phyloP scores from a whole-genome alignment of 805 yeast genomes.

The Torulaspora quercuum region DNA sequence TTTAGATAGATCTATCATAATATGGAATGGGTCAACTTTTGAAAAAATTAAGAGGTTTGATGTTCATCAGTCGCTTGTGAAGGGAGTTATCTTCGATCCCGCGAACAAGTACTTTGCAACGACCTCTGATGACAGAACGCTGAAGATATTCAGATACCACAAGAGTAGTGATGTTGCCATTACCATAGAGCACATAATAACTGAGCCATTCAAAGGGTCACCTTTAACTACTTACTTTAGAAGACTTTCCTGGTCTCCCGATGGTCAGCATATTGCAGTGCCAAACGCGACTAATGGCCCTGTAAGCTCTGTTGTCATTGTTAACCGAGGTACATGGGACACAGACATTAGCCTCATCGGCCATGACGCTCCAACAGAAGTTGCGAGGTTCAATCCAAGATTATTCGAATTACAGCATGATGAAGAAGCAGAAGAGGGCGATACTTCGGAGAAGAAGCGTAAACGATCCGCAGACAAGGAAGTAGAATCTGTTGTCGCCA shows the following conservation, averaged over 20 bases:
- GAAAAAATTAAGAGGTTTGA: constrained; percentile 82
- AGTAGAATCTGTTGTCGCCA: constrained; percentile 74
- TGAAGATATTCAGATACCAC: constrained; percentile 82
- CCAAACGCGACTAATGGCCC: constrained; percentile 87
- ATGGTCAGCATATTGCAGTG: constrained; percentile 80
- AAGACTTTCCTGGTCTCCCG: constrained; percentile 86
- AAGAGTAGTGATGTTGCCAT: constrained; percentile 71
- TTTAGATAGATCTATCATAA: constrained; percentile 83
- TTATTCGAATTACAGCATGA: constrained; percentile 42
- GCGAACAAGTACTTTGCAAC: constrained; percentile 98
- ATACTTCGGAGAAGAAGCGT: constrained; percentile 11
- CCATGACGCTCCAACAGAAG: constrained; percentile 83
- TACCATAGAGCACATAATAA: constrained; percentile 76
- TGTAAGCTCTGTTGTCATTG: constrained; percentile 66
- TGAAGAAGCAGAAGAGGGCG: constrained; percentile 10
- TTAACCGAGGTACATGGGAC: constrained; percentile 78
- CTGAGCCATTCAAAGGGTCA: constrained; percentile 81
- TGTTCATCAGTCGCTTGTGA: constrained; percentile 90
- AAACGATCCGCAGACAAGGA: constrained; percentile 26
- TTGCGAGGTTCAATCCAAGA: constrained; percentile 69
- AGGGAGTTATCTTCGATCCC: constrained; percentile 96
- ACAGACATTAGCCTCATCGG: constrained; percentile 72
- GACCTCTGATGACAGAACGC: constrained; percentile 91
- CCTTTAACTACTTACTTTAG: constrained; percentile 91
- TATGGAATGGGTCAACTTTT: constrained; percentile 93